Evolutionary conservation across 306 rosid genomes (phyloP), one percentile per base, ranked within the genome.

Genomic region (Geum urbanum): DNA sequence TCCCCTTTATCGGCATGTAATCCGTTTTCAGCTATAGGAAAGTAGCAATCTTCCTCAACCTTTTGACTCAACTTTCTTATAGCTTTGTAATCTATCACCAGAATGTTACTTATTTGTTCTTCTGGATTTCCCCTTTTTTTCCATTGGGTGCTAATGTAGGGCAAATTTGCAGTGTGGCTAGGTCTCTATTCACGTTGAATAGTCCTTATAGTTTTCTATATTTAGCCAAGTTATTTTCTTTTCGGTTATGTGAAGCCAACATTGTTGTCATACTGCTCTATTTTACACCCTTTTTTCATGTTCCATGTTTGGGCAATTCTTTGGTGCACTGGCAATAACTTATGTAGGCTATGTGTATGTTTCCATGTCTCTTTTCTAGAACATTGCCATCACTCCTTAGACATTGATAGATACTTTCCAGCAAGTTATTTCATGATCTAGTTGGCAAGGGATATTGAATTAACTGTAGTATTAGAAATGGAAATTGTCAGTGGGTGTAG

Each of bases 1-100:
- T 83, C 45, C 80, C 85, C 88, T 90, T 90, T 87, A 87, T 81
- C 76, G 86, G 89, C 90, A 82, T 85, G 90, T 66, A 86, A 71
- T 69, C 78, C 76, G 1, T 71, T 74, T 77, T 58, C 48, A 69
- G 74, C 76, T 74, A 78, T 70, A 43, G 65, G 53, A 61, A 58
- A 27, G 63, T 13, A 58, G 63, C 32, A 46, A 78, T 70, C 66
- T 79, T 73, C 85, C 78, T 70, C 41, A 53, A 44, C 80, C 71
- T 71, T 87, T 87, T 91, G 88, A 90, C 95, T 87, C 14, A 58
- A 50, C 88, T 80, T 72, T 86, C 76, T 58, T 77, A 27, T 27
- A 39, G 57, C 71, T 72, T 74, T 69, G 47, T 58, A 14, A 27
- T 27, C 63, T 58, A 32, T 35, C 13, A 32, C 9, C 3, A 14